A percentile compares a stretch with the other conserved stretches of the same genome.
These are phyloP conservation scores for Artemisia tridentata DNA, from an alignment of 129 eudicot species.

Conservation along the genomic window DNA sequence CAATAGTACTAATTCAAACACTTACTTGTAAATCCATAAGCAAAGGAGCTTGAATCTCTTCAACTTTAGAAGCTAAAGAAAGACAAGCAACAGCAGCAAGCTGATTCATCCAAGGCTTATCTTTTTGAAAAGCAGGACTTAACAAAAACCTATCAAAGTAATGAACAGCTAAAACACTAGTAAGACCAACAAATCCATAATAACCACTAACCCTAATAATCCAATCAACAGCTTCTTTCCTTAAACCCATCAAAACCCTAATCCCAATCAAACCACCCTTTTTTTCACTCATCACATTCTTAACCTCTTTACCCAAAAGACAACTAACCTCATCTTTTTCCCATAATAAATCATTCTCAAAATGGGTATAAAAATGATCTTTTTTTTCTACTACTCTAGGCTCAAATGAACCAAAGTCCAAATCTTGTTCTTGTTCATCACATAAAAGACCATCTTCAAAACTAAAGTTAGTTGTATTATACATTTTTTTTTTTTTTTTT, in stretches of 20 bases:
- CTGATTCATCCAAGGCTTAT: constrained; percentile 44
- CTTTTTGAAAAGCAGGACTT: constrained; percentile 42
- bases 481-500: background rate
- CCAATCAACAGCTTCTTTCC: constrained; percentile 69
- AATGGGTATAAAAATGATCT: constrained; percentile 33
- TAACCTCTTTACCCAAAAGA: constrained; percentile 20
- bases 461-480: background rate
- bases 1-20: constrained; percentile 8
- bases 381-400: background rate
- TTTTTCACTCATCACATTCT: background rate
- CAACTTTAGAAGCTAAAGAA: constrained; percentile 40
- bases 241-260: constrained; percentile 28
- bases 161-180: constrained; percentile 72
- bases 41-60: constrained; percentile 35
- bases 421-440: constrained; percentile 28
- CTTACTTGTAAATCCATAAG: constrained; percentile 33
- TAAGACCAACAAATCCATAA: constrained; percentile 55
- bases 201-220: constrained; percentile 58
- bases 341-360: constrained; percentile 32
- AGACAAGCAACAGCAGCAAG: constrained; percentile 41
- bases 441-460: constrained; percentile 30
- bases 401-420: constrained; percentile 26
- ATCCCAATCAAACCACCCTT: constrained; percentile 6
- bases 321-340: constrained; percentile 32
- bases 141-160: constrained; percentile 71